These are phyloP conservation scores for Daldinia sp. DNA, from an alignment of 2,329 filamentous ascomycete species.

Conservation along the genomic window DNA sequence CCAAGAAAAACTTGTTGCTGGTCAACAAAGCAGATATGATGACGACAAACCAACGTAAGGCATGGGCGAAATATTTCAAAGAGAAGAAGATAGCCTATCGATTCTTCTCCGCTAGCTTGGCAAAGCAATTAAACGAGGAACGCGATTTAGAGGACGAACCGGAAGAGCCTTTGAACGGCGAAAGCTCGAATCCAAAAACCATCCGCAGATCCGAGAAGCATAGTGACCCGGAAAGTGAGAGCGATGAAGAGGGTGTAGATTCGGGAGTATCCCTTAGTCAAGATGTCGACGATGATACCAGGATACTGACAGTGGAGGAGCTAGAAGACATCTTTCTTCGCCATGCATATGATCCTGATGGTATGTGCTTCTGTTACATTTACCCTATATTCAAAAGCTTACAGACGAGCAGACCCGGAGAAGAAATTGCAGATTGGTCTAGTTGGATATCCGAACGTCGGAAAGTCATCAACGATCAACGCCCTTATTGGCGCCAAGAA, in stretches of 20 bases:
- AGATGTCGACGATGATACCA: conserved; percentile 66
- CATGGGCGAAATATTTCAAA: conserved; percentile 89
- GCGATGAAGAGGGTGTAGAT: conserved; percentile 49
- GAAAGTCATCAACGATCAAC: conserved; percentile 99
- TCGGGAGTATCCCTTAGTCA: conserved; percentile 50
- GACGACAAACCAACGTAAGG: conserved; percentile 80
- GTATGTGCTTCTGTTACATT: conserved; percentile 49
- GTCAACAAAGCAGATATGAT: conserved; percentile 99
- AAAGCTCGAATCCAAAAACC: conserved; percentile 47
- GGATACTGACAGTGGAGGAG: conserved; percentile 92
- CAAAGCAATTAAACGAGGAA: conserved; percentile 86
- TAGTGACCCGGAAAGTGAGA: conserved; percentile 41
- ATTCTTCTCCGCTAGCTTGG: conserved; percentile 94
- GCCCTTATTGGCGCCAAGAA: conserved; percentile 98
- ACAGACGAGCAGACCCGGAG: conserved; percentile 52
- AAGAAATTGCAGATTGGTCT: conserved; percentile 88
- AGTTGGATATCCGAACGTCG: conserved; percentile 98
- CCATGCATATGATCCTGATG: conserved; percentile 68
- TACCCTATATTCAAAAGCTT: conserved; percentile 26
- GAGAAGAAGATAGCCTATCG: conserved; percentile 84
- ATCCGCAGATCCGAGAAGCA: conserved; percentile 39
- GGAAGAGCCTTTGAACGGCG: conserved; percentile 48
- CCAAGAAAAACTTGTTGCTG: conserved; percentile 88
- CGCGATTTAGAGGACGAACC: conserved; percentile 63
- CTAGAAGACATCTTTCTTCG: conserved; percentile 86